Base-by-base conservation (phyloP, 108 stramenopile species). In the Bacterosira constricta region DNA sequence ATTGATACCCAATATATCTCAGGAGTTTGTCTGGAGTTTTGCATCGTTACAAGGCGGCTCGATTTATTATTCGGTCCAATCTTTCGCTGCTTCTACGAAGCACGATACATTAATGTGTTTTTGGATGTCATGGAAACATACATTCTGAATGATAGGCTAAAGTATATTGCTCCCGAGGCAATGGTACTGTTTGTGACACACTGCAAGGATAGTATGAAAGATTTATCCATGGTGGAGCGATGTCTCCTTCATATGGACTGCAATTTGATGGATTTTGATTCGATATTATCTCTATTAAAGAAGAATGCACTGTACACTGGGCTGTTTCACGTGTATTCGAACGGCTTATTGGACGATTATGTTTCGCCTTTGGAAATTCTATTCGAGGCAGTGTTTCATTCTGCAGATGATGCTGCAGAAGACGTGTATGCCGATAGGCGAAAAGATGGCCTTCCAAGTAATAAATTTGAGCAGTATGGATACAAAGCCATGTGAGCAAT, bases 171-270 rank as follows among this genome's bases (percentile, higher is more conserved):
- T n/a, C 94, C 96, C 0, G 90, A 90, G 73, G 94, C 85, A 29
- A 90, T 95, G 85, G 72, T 69, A 1, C 69, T 90, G 55, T 94
- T 95, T 69, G 82, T 97, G 1, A 92, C 94, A 15, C 86, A 91
- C 62, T 93, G 88, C 58, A 87, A 80, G 44, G 85, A 86, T 31
- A n/a, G n/a, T n/a, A 77, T 68, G 34, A 90, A 88, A 64, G 93
- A 90, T 41, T 71, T 95, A 63, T 75, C 87, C 10, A 88, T 83
- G 20, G 93, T 96, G 0, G 96, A 97, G 71, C 82, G 95, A 44
- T 94, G 95, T 59, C 73, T 96, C 39, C 86, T 95, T 18, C 93
- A 96, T 65, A 88, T 97, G 85, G 88, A 97, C 67, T 86, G 90
- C 13, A 87, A 80, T 17, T 73, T 92, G 20, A 86, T 97, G 88